Percentiles rank a stretch among this genome's conserved stretches.
Conservation (phyloP, 2,329 filamentous ascomycete species). For the Gaeumannomyces tritici region DNA sequence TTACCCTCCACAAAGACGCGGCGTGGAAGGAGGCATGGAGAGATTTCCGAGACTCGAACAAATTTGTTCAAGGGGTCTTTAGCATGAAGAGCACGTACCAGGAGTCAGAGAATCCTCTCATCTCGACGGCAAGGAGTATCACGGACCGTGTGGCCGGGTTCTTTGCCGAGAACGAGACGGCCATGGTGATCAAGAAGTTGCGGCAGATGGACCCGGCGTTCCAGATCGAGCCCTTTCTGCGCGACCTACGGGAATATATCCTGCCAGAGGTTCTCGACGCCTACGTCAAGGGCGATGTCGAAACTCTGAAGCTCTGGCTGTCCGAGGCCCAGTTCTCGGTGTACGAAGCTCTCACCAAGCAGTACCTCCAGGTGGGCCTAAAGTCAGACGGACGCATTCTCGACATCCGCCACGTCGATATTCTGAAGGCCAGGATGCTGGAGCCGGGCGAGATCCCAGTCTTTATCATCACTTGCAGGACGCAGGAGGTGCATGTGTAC, state of each 20-base stretch:
- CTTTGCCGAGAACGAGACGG: conserved; percentile 97
- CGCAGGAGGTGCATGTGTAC: conserved; percentile 97
- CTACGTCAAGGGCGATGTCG: conserved; percentile 91
- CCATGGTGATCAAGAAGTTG: conserved; percentile 96
- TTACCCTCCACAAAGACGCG: conserved; percentile 93
- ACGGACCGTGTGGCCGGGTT: conserved; percentile 89
- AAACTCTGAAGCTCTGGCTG: conserved; percentile 88
- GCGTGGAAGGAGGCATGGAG: conserved; percentile 98
- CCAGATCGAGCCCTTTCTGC: conserved; percentile 88
- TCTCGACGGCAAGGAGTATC: conserved; percentile 86
- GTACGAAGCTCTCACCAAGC: conserved; percentile 92
- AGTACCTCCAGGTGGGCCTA: conserved; percentile 87
- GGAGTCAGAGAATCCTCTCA: conserved; percentile 93
- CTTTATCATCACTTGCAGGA: conserved; percentile 93
- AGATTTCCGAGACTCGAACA: conserved; percentile 85
- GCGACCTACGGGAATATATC: conserved; percentile 95
- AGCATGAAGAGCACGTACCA: conserved; percentile 80
- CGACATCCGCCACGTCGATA: conserved; percentile 91
- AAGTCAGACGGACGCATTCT: conserved; percentile 92
- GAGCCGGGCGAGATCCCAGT: conserved; percentile 86
- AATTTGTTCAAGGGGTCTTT: conserved; percentile 81
- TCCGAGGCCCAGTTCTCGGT: conserved; percentile 94
- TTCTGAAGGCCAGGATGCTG: conserved; percentile 68
- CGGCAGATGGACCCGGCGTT: conserved; percentile 91
- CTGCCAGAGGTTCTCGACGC: conserved; percentile 94